Base-by-base conservation (phyloP, 805 yeast species). In the Sugiyamaella marilandica region DNA sequence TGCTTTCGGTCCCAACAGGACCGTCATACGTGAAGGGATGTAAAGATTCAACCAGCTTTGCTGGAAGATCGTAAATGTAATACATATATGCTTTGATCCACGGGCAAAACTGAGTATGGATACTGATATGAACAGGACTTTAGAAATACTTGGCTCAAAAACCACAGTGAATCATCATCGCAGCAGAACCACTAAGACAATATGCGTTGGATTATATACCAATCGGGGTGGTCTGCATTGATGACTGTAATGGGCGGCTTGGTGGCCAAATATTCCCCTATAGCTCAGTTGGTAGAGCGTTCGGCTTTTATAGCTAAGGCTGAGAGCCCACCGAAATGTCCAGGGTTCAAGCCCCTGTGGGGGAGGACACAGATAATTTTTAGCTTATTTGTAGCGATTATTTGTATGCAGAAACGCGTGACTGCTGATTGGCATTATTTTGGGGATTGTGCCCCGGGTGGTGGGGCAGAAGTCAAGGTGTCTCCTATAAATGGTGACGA, bases 201-300 rank as follows among this genome's bases (percentile, higher is more conserved):
- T 14, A 39, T 13, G 9, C 18, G 7, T 39, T 5, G 11, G 11
- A 39, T 16, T 19, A 41, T 16, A 21, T 41, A 2, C 45, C 5
- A 4, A 14, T 24, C 29, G 29, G 29, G 29, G 29, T 24, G 7
- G 29, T 7, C 3, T 24, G 29, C 29, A 24, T 5, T 24, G 29
- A 24, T 24, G 29, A 7, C 7, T 24, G 29, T 24, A 7, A 7
- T 7, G 29, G 7, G 29, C 29, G 7, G 7, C 29, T 3, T 7
- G 29, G 29, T 24, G 29, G 7, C 7, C 29, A 24, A 24, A 24
- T 24, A 24, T 24, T 71, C 75, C 75, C 66, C 62, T 69, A 70
- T 77, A 76, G 80, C 81, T 76, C 81, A 76, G 80, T 77, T 77
- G 81, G 80, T 76, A 76, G 81, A 76, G 80, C 80, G 80, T 76